Evolutionary conservation across 805 yeast genomes (phyloP), one percentile per base, ranked within the genome.

Genomic region (Cyberlindnera xishuangbannaensis): DNA sequence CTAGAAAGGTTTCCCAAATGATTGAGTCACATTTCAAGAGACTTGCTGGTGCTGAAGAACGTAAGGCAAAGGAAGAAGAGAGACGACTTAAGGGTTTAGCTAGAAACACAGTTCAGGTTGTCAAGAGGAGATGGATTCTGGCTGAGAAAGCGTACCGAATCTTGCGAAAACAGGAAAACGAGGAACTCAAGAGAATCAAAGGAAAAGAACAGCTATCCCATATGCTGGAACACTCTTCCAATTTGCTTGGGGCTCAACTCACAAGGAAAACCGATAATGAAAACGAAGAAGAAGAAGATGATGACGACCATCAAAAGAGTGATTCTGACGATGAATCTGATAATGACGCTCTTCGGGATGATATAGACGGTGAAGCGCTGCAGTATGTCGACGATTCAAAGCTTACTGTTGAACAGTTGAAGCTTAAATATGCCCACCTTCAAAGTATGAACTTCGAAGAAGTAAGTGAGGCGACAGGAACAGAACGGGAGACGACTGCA

Each of bases 201-300:
- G 95, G 97, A 24, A 83, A 87, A 52, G 83, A 84, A 48, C 95
- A 88, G 53, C 65, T 90, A 36, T 77, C 85, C 36, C 81, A 85
- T 51, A 88, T 90, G 69, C 64, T 90, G 37, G 95, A 88, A 50
- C 92, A 88, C 50, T 85, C 96, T 16, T 85, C 96, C 0, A 88
- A 84, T 52, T 69, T 90, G 22, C 65, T 90, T 18, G 96, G 87
- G 41, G 94, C 95, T 1, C 95, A 90, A 44, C 56, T 83, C 36
- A 75, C 72, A 19, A 67, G 67, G 33, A 47, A 37, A 7, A 50
- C 45, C 2, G 61, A 52, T 12, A 58, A 51, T 2, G 58, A 39
- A 15, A 33, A 25, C 6, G 40, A 35, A 6, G 46, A 40, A 11
- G 40, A 35, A 6, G 46, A 40, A 11, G n/a, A n/a, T n/a, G n/a